phyloP scores from a whole-genome alignment of 768 basidiomycete genomes.

The Xerocomus potaroensis region DNA sequence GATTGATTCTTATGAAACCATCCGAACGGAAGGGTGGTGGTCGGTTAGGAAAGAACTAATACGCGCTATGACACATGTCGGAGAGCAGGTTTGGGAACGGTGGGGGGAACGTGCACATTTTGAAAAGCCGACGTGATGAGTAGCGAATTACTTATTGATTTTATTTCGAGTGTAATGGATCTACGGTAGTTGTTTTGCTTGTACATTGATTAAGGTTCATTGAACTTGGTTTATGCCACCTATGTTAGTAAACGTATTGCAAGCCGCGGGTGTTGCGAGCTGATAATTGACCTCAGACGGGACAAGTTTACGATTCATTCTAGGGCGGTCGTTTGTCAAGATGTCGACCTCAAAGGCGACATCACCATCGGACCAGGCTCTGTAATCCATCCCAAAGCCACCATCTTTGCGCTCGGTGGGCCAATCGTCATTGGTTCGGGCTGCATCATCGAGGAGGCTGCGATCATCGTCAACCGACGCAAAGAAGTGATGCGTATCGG shows the following conservation, averaged over 20 bases:
- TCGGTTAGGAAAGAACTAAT: slow-evolving; percentile 36
- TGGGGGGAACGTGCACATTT: slow-evolving; percentile 34
- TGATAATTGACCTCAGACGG: too few relatives aligned
- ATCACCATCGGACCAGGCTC: slow-evolving; percentile 91
- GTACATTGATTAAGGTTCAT: slow-evolving; percentile 10
- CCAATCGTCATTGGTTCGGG: slow-evolving; percentile 86
- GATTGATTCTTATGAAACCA: slow-evolving; percentile 33
- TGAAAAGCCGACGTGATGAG: slow-evolving; percentile 29
- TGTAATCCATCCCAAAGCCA: slow-evolving; percentile 91
- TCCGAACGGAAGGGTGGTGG: slow-evolving; percentile 40
- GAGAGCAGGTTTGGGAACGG: slow-evolving; percentile 40
- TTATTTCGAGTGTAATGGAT: slow-evolving; percentile 12
- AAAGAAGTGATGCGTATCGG: slow-evolving; percentile 93
- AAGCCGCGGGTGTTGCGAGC: too few relatives aligned
- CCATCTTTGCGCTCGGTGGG: slow-evolving; percentile 86
- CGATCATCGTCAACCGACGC: slow-evolving; percentile 84
- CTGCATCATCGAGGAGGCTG: slow-evolving; percentile 90
- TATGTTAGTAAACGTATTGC: slow-evolving; percentile 21
- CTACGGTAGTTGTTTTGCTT: slow-evolving; percentile 13
- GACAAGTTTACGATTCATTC: slow-evolving; percentile 90
- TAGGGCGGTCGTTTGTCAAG: slow-evolving; percentile 86
- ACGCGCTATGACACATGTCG: slow-evolving; percentile 36
- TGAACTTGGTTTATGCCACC: slow-evolving; percentile 23
- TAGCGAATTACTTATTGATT: slow-evolving; percentile 16
- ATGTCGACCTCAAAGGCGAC: slow-evolving; percentile 91